phyloP scores from a whole-genome alignment of 805 yeast species.

The Brettanomyces sp. region DNA sequence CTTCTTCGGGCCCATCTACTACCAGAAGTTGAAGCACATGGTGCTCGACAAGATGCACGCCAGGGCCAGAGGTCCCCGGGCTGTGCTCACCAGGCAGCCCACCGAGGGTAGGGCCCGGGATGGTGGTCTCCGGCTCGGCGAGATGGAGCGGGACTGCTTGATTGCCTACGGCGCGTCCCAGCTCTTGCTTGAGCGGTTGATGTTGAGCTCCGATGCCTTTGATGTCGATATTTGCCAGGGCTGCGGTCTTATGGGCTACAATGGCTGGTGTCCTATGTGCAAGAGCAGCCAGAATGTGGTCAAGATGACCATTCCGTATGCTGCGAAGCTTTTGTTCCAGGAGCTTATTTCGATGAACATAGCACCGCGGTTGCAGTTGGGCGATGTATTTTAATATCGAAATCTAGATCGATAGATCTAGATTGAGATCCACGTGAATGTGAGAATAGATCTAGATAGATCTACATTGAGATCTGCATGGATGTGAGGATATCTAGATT shows the following conservation, averaged over 20 bases:
- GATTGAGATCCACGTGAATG: not conserved
- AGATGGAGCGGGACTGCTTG: constrained; percentile 99
- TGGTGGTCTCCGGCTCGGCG: constrained; percentile 98
- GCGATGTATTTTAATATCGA: constrained; percentile 58
- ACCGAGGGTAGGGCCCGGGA: constrained; percentile 98
- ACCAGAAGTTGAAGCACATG: constrained; percentile 98
- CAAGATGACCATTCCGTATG: constrained; percentile 95
- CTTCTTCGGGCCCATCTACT: constrained; percentile 96
- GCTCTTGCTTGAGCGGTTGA: constrained; percentile 81
- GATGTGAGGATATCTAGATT: not conserved
- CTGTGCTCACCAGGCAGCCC: constrained; percentile 95
- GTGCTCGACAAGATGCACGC: constrained; percentile 99
- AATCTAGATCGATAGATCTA: not conserved
- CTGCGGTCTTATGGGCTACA: constrained; percentile 96
- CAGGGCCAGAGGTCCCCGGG: constrained; percentile 98
- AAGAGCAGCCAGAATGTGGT: constrained; percentile 77
- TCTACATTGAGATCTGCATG: not conserved
- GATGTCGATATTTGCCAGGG: constrained; percentile 91
- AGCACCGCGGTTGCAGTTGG: constrained; percentile 87
- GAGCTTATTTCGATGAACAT: constrained; percentile 97
- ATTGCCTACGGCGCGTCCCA: constrained; percentile 99
- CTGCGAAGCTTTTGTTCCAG: constrained; percentile 96
- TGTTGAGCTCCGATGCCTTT: constrained; percentile 96
- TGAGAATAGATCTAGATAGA: not conserved
- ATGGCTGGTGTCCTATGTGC: constrained; percentile 97